These are phyloP conservation scores for Aspergillus carbonarius DNA, from an alignment of 2,329 filamentous ascomycete genomes.

Conservation along the genomic window DNA sequence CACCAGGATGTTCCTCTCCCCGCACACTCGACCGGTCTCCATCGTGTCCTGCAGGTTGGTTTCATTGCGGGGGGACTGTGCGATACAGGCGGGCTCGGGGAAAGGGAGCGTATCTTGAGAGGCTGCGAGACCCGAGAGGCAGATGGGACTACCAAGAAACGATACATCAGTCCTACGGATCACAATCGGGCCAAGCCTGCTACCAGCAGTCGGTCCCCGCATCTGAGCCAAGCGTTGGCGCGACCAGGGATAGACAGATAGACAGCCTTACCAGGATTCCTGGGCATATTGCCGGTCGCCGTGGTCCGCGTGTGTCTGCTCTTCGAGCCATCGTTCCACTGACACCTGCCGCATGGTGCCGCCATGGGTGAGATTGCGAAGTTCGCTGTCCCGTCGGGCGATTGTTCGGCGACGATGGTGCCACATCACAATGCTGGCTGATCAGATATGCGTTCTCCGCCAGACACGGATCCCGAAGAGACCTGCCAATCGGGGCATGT, in stretches of 20 bases:
- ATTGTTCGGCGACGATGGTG: constrained; percentile 7
- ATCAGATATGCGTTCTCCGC: not conserved
- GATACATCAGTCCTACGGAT: constrained; percentile 14
- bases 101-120: constrained; percentile 17
- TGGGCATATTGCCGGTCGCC: constrained; percentile 20
- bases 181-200: constrained; percentile 15
- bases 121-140: constrained; percentile 27
- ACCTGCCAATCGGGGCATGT: not conserved
- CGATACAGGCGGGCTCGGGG: constrained; percentile 19
- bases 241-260: constrained; percentile 6
- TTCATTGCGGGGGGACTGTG: constrained; percentile 8
- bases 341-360: constrained; percentile 19
- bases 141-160: constrained; percentile 25
- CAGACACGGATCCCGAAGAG: not conserved
- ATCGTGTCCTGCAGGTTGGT: not conserved
- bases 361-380: constrained; percentile 11
- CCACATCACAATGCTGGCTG: not conserved
- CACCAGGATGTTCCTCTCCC: constrained; percentile 19
- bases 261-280: constrained; percentile 29
- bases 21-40: not conserved
- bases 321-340: constrained; percentile 31
- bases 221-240: constrained; percentile 19
- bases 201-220: constrained; percentile 23
- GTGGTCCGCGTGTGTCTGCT: constrained; percentile 20
- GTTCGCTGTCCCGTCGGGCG: constrained; percentile 12